Evolutionary conservation across 2,329 filamentous ascomycete species (phyloP).

Genomic region (Penicillium olsonii): DNA sequence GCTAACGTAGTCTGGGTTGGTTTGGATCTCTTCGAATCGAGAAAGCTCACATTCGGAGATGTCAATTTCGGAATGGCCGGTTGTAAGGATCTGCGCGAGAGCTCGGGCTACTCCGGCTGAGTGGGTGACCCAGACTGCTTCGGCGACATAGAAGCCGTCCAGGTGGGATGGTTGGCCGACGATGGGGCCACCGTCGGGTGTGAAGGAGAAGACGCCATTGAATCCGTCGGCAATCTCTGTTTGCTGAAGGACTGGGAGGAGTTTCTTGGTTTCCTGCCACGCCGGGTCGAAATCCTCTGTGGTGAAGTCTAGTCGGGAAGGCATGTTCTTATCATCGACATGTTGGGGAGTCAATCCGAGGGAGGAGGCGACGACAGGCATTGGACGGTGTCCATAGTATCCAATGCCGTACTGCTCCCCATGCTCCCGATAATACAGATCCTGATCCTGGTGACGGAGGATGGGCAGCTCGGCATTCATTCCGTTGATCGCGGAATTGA

Average conservation of each 20-base stretch:
- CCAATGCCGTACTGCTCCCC: slow-evolving; percentile 65
- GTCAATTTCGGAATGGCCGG: slow-evolving; percentile 58
- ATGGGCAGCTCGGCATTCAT: slow-evolving; percentile 56
- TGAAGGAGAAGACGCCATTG: slow-evolving; percentile 68
- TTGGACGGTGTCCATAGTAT: slow-evolving; percentile 64
- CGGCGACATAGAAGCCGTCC: slow-evolving; percentile 64
- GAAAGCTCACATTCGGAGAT: slow-evolving; percentile 61
- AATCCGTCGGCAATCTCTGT: slow-evolving; percentile 61
- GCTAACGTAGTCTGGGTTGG: slow-evolving; percentile 55
- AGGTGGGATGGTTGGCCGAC: slow-evolving; percentile 60
- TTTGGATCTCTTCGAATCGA: slow-evolving; percentile 63
- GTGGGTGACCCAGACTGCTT: slow-evolving; percentile 68
- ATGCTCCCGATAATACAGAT: slow-evolving; percentile 66
- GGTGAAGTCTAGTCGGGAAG: slow-evolving; percentile 63
- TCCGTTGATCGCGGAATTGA: slow-evolving; percentile 54
- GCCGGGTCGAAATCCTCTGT: slow-evolving; percentile 61
- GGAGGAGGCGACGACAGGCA: slow-evolving; percentile 59
- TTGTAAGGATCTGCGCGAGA: slow-evolving; percentile 60
- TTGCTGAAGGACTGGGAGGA: slow-evolving; percentile 56
- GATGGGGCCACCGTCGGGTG: slow-evolving; percentile 63
- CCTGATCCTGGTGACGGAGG: slow-evolving; percentile 63
- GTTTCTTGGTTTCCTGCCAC: slow-evolving; percentile 57
- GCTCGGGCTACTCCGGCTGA: slow-evolving; percentile 64
- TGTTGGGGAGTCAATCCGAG: slow-evolving; percentile 56
- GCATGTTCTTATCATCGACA: slow-evolving; percentile 63